Conservation (phyloP, 176 grass and related monocot genomes). For the Triticum timopheevii region DNA sequence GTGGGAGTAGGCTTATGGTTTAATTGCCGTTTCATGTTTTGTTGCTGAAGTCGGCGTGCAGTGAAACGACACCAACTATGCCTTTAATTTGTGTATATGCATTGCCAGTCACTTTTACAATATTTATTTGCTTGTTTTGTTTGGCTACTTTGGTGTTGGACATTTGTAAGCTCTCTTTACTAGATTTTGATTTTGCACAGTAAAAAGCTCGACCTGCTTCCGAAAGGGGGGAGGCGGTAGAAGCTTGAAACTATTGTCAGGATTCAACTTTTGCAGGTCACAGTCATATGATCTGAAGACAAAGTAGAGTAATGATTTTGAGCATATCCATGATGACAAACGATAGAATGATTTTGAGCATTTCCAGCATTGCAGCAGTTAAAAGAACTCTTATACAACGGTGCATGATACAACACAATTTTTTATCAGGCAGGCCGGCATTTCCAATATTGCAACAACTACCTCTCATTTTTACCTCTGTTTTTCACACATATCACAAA, state of each 20-base stretch:
- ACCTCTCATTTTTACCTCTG: background rate
- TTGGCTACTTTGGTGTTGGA: background rate
- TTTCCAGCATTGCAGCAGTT: slow-evolving; percentile 11
- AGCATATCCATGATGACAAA: background rate
- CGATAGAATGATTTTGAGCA: background rate
- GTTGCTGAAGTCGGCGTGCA: background rate
- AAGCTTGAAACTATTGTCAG: background rate
- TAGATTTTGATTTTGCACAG: background rate
- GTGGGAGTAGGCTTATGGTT: background rate
- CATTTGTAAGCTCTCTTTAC: background rate
- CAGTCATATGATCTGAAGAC: too few species aligned
- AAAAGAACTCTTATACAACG: background rate
- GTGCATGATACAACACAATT: background rate
- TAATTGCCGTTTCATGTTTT: background rate
- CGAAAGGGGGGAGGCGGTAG: background rate
- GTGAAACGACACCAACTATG: background rate
- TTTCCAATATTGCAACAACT: background rate
- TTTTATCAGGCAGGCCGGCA: background rate
- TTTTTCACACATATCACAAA: background rate
- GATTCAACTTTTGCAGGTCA: background rate
- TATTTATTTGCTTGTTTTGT: too few species aligned
- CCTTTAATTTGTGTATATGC: background rate
- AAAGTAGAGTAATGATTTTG: too few species aligned
- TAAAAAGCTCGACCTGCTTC: background rate
- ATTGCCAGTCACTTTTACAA: background rate